Percentiles rank a stretch among this genome's conserved stretches.
These are phyloP conservation scores for Mimosa bimucronata DNA, from an alignment of 306 rosid species.

Conservation along the genomic window DNA sequence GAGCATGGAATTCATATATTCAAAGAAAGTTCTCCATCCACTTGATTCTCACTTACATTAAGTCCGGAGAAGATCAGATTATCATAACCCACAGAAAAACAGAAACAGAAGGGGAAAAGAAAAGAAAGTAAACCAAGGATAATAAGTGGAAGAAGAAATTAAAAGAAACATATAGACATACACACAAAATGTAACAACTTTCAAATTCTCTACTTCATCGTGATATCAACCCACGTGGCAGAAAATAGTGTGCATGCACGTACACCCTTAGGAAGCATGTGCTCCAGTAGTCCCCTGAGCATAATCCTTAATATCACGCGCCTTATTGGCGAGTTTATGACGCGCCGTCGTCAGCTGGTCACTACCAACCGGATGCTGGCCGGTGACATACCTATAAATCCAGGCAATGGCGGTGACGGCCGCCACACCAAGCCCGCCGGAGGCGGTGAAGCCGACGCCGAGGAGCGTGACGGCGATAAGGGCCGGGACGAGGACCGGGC, in stretches of 20 bases:
- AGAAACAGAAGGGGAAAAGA: neutral
- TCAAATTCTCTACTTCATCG: neutral
- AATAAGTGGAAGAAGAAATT: neutral
- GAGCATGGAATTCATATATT: neutral
- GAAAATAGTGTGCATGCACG: neutral
- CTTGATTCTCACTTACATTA: constrained; percentile 4
- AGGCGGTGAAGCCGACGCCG: constrained; percentile 60
- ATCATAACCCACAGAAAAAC: neutral
- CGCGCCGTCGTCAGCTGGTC: constrained; percentile 62
- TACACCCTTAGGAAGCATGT: constrained; percentile 36
- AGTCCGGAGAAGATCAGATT: neutral
- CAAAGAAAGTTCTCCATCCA: neutral
- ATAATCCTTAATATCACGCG: constrained; percentile 80
- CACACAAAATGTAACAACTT: neutral
- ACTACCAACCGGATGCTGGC: constrained; percentile 53
- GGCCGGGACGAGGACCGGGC: constrained; percentile 84
- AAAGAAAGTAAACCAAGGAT: neutral
- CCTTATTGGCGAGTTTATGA: constrained; percentile 54
- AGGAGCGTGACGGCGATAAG: constrained; percentile 44
- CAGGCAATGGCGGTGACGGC: constrained; percentile 70
- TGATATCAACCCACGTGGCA: neutral
- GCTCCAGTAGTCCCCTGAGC: constrained; percentile 54
- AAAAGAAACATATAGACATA: neutral
- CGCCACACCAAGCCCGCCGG: constrained; percentile 74
- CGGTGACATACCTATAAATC: constrained; percentile 67